phyloP scores from a whole-genome alignment of 2,329 filamentous ascomycete genomes.

The Penicillium concentricum region DNA sequence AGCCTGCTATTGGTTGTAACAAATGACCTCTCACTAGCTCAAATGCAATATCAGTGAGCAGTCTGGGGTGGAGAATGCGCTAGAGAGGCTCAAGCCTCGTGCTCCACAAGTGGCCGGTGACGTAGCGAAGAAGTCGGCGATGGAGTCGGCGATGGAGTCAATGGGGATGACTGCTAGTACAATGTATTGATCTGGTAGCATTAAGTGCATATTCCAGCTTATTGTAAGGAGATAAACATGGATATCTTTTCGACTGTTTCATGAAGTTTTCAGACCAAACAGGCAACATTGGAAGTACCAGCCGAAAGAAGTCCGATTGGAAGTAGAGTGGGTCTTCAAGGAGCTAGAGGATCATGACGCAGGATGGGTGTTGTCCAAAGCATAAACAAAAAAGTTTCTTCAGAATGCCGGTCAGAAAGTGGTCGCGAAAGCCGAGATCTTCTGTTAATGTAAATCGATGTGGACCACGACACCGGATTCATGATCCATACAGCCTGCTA shows the following conservation, averaged over 20 bases:
- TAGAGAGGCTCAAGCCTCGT: slow-evolving; percentile 58
- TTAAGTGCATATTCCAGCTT: not conserved
- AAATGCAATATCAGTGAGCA: too few species aligned
- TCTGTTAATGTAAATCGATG: not conserved
- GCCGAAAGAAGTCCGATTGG: not conserved
- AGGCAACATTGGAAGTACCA: not conserved
- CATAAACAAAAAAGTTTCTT: not conserved
- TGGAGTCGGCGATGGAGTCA: slow-evolving; percentile 38
- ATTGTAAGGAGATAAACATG: not conserved
- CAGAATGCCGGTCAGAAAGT: not conserved
- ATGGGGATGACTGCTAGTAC: slow-evolving; percentile 31
- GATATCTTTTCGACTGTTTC: not conserved
- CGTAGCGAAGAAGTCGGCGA: slow-evolving; percentile 45
- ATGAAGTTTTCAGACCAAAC: not conserved
- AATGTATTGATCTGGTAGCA: not conserved
- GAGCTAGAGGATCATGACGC: not conserved
- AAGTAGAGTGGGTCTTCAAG: not conserved
- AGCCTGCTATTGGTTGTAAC: not conserved
- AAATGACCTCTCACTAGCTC: not conserved
- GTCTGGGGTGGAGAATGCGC: slow-evolving; percentile 58
- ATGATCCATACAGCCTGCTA: slow-evolving; percentile 5
- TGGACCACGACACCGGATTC: slow-evolving; percentile 9
- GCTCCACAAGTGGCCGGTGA: slow-evolving; percentile 58
- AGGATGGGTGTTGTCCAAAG: not conserved
- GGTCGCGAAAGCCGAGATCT: slow-evolving; percentile 4